These are phyloP conservation scores for Globisporangium mamillatum DNA, from an alignment of 352 stramenopile genomes.

Conservation along the genomic window DNA sequence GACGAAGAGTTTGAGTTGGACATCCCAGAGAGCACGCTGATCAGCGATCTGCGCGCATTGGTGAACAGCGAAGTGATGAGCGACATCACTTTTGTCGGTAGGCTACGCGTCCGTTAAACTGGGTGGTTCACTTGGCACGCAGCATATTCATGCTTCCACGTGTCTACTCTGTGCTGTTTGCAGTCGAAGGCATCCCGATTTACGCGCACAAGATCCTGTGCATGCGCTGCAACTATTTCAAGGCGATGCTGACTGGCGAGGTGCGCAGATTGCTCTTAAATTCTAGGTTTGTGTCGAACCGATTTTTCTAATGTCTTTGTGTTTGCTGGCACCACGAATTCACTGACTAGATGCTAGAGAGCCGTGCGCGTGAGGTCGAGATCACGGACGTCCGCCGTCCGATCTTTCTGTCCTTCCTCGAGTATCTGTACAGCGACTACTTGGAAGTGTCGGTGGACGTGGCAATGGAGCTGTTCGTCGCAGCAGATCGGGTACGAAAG, in stretches of 20 bases:
- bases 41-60: constrained; percentile 65
- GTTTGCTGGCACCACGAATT: neutral
- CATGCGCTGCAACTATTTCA: constrained; percentile 94
- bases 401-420: constrained; percentile 94
- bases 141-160: no score
- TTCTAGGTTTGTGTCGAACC: neutral
- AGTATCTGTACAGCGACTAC: constrained; percentile 96
- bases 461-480: constrained; percentile 94
- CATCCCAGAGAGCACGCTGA: constrained; percentile 82
- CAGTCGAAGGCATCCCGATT: constrained; percentile 85
- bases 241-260: constrained; percentile 85
- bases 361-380: constrained; percentile 82
- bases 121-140: no score
- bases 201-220: constrained; percentile 92
- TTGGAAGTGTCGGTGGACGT: constrained; percentile 90
- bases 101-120: neutral
- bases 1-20: constrained; percentile 78
- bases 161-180: neutral
- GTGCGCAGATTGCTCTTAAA: constrained; percentile 18
- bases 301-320: neutral
- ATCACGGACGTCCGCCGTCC: constrained; percentile 90
- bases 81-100: constrained; percentile 87
- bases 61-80: constrained; percentile 88
- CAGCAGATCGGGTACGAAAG: constrained; percentile 72
- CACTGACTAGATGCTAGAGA: constrained; percentile 85